phyloP scores from a whole-genome alignment of 2,329 filamentous ascomycete genomes.

The Phaeoacremonium minimum region DNA sequence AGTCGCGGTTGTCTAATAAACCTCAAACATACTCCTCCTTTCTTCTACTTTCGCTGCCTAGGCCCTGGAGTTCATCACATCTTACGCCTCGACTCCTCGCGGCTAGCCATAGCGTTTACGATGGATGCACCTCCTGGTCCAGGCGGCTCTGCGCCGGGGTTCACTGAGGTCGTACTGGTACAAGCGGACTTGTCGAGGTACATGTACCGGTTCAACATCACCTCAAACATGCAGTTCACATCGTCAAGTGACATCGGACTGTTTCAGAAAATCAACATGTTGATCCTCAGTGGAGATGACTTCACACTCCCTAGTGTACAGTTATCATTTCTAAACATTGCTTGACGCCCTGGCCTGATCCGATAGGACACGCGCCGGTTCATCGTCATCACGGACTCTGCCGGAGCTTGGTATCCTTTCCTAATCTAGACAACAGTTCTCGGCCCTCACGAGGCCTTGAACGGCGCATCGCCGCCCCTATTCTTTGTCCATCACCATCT shows the following conservation, averaged over 20 bases:
- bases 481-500: slow-evolving; percentile 13
- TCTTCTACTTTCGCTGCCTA: no score
- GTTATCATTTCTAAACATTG: no score
- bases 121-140: no score
- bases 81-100: neutral
- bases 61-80: no score
- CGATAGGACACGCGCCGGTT: no score
- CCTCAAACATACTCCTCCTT: neutral
- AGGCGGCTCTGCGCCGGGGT: neutral
- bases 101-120: slow-evolving; percentile 6
- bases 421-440: no score
- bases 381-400: no score
- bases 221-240: neutral
- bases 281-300: neutral
- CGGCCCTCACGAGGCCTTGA: no score
- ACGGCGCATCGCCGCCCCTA: neutral
- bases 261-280: neutral
- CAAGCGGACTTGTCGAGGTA: neutral
- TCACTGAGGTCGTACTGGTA: slow-evolving; percentile 4
- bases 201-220: neutral
- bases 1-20: neutral
- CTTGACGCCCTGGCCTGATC: no score
- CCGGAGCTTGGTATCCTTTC: no score
- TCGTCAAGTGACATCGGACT: neutral
- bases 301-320: slow-evolving; percentile 13